A percentile compares a stretch with the other conserved stretches of the same genome.
Evolutionary conservation across 108 stramenopile genomes (phyloP).

Genomic region (Discostella pseudostelligera): DNA sequence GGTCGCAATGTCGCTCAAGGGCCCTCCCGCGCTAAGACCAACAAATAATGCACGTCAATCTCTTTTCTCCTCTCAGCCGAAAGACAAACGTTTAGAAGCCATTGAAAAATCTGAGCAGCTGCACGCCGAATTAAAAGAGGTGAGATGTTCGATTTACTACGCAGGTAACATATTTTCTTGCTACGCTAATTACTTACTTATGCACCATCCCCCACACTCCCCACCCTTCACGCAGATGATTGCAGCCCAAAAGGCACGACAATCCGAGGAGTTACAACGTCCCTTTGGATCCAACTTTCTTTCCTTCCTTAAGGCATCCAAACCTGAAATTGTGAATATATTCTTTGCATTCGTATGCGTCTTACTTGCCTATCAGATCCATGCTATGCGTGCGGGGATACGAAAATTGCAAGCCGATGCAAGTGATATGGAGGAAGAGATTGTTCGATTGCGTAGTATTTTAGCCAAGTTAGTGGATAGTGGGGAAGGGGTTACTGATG

Average conservation of each 20-base stretch:
- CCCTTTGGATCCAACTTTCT: slow-evolving; percentile 31
- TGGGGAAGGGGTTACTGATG: not conserved
- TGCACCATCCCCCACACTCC: not conserved
- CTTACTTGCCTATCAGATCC: slow-evolving; percentile 49
- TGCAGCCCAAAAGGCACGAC: slow-evolving; percentile 26
- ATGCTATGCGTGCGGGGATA: slow-evolving; percentile 30
- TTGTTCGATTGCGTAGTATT: slow-evolving; percentile 14
- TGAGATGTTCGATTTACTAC: slow-evolving; percentile 2
- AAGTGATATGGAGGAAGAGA: slow-evolving; percentile 25
- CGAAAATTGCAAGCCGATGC: slow-evolving; percentile 30
- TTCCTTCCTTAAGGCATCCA: slow-evolving; percentile 35
- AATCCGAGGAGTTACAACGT: slow-evolving; percentile 15
- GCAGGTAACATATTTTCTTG: not conserved
- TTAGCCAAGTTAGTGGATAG: slow-evolving; percentile 11
- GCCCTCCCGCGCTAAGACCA: not conserved
- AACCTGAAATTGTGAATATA: slow-evolving; percentile 48
- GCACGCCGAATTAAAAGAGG: slow-evolving; percentile 38
- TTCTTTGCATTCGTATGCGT: slow-evolving; percentile 52
- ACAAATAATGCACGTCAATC: not conserved
- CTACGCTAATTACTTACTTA: not conserved
- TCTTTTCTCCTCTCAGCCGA: slow-evolving; percentile 4
- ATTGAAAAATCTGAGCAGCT: slow-evolving; percentile 42
- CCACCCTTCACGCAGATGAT: slow-evolving; percentile 28
- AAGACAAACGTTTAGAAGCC: slow-evolving; percentile 24
- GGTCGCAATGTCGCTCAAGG: slow-evolving; percentile 2